Conservation (phyloP, 2,329 filamentous ascomycete species). For the Calonectria pseudoturangicola region DNA sequence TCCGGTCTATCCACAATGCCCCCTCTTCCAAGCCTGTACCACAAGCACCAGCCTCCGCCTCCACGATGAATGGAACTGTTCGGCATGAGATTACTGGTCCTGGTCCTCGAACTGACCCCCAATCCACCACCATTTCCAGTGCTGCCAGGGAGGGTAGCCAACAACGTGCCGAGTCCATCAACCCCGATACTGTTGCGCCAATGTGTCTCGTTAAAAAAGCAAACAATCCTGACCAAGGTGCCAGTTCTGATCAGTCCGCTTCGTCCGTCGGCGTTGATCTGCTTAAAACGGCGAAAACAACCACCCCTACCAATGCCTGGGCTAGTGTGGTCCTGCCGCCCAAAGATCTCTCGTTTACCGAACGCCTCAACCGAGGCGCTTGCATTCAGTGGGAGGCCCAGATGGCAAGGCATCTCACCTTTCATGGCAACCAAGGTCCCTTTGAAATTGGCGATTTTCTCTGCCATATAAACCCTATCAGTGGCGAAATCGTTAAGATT, state of each 20-base stretch:
- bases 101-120: neutral
- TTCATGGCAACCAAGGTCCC: slow-evolving; percentile 42
- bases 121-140: neutral
- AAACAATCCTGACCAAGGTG: neutral
- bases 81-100: neutral
- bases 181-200: neutral
- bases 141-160: neutral
- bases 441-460: slow-evolving; percentile 50
- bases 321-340: slow-evolving; percentile 22
- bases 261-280: neutral
- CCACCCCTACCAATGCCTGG: neutral
- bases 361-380: slow-evolving; percentile 27
- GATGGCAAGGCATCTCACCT: slow-evolving; percentile 46
- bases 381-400: slow-evolving; percentile 43
- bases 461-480: slow-evolving; percentile 44
- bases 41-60: neutral
- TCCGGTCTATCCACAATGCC: neutral
- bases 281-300: too few relatives aligned
- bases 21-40: neutral
- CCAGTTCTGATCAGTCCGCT: neutral
- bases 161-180: too few relatives aligned
- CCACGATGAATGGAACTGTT: neutral
- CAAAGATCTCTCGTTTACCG: slow-evolving; percentile 27
- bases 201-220: neutral
- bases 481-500: slow-evolving; percentile 41